Evolutionary conservation across 768 basidiomycete species (phyloP).

Genomic region (Crassisporium funariophilum): DNA sequence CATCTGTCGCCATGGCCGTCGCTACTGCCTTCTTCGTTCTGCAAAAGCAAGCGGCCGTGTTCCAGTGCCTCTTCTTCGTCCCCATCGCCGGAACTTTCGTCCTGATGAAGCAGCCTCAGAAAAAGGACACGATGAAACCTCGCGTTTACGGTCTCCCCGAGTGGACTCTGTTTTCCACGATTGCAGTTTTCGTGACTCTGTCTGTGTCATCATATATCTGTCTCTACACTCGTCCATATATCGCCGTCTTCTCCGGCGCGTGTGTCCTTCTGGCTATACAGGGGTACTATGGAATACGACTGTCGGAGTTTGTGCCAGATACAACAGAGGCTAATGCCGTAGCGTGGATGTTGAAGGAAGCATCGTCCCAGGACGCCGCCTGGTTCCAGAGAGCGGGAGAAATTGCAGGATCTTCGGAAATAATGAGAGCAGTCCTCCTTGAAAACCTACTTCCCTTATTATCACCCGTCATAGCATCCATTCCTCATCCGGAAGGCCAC

Average conservation of each 20-base stretch:
- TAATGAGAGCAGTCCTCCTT: constrained; percentile 1
- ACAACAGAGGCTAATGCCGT: constrained; percentile 5
- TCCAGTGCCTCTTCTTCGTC: too few species aligned
- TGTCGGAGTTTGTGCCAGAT: not conserved
- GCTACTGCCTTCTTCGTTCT: not conserved
- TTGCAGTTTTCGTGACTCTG: too few species aligned
- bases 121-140: too few species aligned
- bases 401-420: not conserved
- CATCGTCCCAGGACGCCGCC: constrained; percentile 1
- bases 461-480: constrained; percentile 4
- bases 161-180: too few species aligned
- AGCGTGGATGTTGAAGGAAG: constrained; percentile 4
- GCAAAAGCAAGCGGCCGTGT: too few species aligned
- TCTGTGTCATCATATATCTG: too few species aligned
- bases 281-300: too few species aligned
- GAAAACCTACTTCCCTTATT: constrained; percentile 7
- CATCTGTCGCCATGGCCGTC: not conserved
- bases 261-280: not conserved
- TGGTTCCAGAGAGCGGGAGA: constrained; percentile 6
- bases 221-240: not conserved
- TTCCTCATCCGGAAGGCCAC: not conserved
- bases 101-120: too few species aligned
- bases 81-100: too few species aligned
- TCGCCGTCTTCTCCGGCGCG: not conserved
- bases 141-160: too few species aligned